Evolutionary conservation across 129 eudicot genomes (phyloP).

Genomic region (Arctium minus): DNA sequence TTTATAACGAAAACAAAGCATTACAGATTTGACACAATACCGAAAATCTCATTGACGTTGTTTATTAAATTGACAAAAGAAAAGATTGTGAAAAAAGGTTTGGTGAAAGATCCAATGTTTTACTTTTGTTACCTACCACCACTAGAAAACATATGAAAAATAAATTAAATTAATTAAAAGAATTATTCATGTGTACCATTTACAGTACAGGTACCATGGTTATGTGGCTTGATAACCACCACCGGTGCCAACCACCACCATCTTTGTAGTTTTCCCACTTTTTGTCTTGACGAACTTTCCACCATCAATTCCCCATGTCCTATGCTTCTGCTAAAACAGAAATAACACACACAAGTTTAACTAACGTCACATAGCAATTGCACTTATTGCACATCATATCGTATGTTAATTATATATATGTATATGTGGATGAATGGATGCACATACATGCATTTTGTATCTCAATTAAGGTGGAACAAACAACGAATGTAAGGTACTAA

Average conservation of each 20-base stretch:
- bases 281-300: background rate
- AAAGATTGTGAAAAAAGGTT: background rate
- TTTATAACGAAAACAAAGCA: background rate
- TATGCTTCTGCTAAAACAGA: background rate
- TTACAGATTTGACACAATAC: background rate
- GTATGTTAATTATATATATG: background rate
- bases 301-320: background rate
- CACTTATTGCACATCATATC: background rate
- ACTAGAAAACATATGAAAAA: background rate
- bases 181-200: background rate
- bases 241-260: slow-evolving; percentile 12
- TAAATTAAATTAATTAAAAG: background rate
- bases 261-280: background rate
- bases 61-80: background rate
- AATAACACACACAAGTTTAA: background rate
- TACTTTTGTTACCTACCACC: slow-evolving; percentile 18
- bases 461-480: slow-evolving; percentile 27
- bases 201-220: background rate
- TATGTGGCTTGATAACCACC: slow-evolving; percentile 31
- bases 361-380: background rate
- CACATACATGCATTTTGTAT: background rate
- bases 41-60: background rate
- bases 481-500: slow-evolving; percentile 32
- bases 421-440: background rate
- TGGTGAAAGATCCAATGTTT: background rate